Evolutionary conservation across 2,329 filamentous ascomycete species (phyloP).

Genomic region (Calonectria pseudoturangicola): DNA sequence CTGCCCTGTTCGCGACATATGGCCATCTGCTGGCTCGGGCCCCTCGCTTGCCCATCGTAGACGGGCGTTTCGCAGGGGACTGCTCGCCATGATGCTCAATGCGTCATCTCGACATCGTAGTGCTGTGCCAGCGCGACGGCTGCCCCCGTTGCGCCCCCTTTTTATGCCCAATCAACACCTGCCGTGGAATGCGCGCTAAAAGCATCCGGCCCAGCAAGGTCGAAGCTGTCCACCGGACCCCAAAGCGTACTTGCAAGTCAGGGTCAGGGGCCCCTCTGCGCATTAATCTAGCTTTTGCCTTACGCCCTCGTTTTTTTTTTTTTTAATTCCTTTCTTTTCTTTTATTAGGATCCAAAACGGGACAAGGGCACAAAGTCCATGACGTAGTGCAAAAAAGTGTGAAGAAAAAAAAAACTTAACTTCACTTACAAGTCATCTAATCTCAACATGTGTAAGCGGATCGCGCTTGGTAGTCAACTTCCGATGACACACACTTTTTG

Average conservation of each 20-base stretch:
- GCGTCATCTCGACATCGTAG: constrained; percentile 4
- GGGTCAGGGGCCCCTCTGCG: constrained; percentile 19
- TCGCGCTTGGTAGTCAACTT: background rate
- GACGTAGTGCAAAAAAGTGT: background rate
- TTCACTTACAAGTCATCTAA: constrained; percentile 2
- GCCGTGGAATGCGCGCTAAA: background rate
- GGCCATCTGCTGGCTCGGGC: constrained; percentile 4
- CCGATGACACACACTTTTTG: background rate
- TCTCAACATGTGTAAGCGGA: constrained; percentile 4
- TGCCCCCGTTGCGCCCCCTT: background rate
- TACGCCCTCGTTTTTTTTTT: background rate
- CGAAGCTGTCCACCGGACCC: constrained; percentile 7
- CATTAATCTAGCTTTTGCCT: constrained; percentile 25
- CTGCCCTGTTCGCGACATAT: background rate
- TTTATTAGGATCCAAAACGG: background rate
- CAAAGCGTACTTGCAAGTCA: background rate
- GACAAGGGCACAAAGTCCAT: background rate
- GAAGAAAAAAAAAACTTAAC: background rate
- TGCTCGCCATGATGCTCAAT: constrained; percentile 22
- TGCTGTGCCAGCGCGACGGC: background rate
- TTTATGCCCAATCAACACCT: constrained; percentile 19
- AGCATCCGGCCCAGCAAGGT: background rate
- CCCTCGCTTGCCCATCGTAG: constrained; percentile 6
- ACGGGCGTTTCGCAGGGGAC: constrained; percentile 20
- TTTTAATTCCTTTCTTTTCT: background rate